Evolutionary conservation across 495 filamentous ascomycete genomes (phyloP).

Genomic region (Xylaria scruposa): DNA sequence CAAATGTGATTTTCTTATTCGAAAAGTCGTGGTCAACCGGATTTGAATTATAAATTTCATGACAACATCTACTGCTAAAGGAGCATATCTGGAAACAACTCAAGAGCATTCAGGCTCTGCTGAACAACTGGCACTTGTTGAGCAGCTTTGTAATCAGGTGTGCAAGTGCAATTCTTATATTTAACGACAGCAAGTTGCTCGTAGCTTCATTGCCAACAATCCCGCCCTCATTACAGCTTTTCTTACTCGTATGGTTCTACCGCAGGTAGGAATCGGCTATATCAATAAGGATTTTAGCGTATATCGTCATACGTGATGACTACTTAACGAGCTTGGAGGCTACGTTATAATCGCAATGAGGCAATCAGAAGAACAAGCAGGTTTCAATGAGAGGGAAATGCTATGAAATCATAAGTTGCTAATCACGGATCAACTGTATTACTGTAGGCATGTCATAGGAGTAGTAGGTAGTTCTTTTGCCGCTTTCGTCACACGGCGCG

Average conservation of each 20-base stretch:
- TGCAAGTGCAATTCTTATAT: background rate
- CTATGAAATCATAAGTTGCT: background rate
- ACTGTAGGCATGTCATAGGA: background rate
- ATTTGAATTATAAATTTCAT: too few relatives aligned
- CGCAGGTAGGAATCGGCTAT: too few relatives aligned
- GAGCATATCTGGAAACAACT: too few relatives aligned
- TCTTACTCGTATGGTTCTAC: background rate
- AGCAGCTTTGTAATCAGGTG: background rate
- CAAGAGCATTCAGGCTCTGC: background rate
- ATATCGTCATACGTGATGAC: background rate
- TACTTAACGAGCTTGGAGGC: background rate
- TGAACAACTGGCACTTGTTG: background rate
- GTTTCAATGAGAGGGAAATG: background rate
- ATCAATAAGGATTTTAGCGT: background rate
- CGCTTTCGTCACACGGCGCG: constrained; percentile 22
- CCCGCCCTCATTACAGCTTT: background rate
- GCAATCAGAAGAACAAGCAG: background rate
- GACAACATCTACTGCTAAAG: too few relatives aligned
- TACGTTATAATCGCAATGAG: background rate
- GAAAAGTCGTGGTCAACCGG: too few relatives aligned
- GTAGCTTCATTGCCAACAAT: background rate
- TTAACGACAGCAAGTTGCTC: background rate
- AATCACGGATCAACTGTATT: background rate
- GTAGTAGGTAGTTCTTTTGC: background rate
- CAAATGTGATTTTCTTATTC: too few relatives aligned